These are phyloP conservation scores for Umbelopsis sp. DNA, from an alignment of 192 early-diverging fungal species.

Conservation along the genomic window DNA sequence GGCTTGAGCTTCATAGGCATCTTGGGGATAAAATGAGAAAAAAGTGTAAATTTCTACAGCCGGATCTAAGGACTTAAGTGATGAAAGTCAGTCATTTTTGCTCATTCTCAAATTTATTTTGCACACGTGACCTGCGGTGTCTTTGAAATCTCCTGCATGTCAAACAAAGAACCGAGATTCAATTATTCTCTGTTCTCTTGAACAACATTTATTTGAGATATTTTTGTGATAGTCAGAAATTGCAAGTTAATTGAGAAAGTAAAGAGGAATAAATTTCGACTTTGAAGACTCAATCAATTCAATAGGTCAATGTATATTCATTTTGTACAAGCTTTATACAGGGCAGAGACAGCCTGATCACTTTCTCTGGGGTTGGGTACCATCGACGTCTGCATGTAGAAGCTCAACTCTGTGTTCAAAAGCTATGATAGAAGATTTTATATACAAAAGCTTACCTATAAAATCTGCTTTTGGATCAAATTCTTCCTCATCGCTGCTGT, in stretches of 20 bases:
- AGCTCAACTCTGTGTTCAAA: background rate
- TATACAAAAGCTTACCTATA: background rate
- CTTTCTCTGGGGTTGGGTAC: background rate
- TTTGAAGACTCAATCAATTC: background rate
- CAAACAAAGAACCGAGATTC: too few species aligned
- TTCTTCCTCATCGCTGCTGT: constrained; percentile 10
- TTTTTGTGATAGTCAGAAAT: too few species aligned
- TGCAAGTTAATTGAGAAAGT: too few species aligned
- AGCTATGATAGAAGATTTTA: background rate
- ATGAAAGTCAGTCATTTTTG: background rate
- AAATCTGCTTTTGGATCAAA: constrained; percentile 1
- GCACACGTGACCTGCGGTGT: too few species aligned
- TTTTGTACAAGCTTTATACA: constrained; percentile 15
- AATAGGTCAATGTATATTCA: background rate
- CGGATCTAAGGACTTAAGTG: constrained; percentile 41
- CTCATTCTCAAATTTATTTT: too few species aligned
- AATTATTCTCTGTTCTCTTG: too few species aligned
- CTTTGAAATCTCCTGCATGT: too few species aligned
- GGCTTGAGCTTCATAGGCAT: constrained; percentile 60
- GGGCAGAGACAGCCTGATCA: background rate
- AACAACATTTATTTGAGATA: too few species aligned
- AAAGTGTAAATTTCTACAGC: constrained; percentile 66
- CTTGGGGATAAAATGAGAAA: constrained; percentile 47
- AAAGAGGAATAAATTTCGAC: background rate
- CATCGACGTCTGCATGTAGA: constrained; percentile 2